phyloP scores from a whole-genome alignment of 306 rosid species.

The Gillenia trifoliata region DNA sequence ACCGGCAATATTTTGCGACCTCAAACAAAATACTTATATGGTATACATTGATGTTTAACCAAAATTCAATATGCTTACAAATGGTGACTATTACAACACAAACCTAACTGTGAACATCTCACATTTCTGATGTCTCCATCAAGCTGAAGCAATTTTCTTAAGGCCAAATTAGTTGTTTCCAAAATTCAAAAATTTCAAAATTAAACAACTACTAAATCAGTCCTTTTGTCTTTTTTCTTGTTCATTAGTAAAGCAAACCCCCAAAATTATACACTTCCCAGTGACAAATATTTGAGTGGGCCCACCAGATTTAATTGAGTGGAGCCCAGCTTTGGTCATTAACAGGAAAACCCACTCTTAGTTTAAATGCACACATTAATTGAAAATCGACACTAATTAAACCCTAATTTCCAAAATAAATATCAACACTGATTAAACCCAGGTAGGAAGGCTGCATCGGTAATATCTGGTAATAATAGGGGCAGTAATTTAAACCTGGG shows the following conservation, averaged over 20 bases:
- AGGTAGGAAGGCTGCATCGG: neutral
- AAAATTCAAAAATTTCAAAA: neutral
- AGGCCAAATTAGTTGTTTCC: neutral
- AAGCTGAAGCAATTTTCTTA: neutral
- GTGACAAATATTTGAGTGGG: neutral
- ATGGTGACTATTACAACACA: neutral
- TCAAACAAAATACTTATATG: no score
- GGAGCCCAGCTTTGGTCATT: neutral
- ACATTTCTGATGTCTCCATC: neutral
- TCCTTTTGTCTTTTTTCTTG: neutral
- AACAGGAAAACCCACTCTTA: neutral
- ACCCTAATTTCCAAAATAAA: neutral
- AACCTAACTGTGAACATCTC: neutral
- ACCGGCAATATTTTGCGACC: no score
- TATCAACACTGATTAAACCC: neutral
- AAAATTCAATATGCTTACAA: neutral
- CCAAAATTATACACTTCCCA: neutral
- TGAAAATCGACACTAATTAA: neutral
- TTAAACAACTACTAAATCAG: neutral
- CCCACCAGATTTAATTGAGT: neutral
- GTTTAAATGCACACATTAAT: neutral
- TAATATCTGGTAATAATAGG: constrained; percentile 9
- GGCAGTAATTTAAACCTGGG: constrained; percentile 12
- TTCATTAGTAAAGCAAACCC: neutral
- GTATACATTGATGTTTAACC: neutral